phyloP scores from a whole-genome alignment of 495 filamentous ascomycete species.

The Aspergillus carlsbadensis region DNA sequence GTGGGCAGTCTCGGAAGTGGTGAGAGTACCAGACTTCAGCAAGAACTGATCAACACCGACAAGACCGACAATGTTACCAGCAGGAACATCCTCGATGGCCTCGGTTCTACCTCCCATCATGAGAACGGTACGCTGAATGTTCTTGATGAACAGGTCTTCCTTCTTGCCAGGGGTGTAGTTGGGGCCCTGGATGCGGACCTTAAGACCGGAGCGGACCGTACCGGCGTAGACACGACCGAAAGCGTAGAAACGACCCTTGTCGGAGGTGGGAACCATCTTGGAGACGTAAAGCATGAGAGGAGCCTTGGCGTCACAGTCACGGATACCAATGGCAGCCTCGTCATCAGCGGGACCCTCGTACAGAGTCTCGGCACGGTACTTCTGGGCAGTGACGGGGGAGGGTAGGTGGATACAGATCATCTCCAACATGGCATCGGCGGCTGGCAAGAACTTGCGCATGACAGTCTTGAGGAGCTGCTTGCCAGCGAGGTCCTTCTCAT shows the following conservation, averaged over 20 bases:
- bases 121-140: conserved; percentile 98
- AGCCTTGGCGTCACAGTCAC: conserved; percentile 95
- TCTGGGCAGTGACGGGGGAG: conserved; percentile 94
- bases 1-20: conserved; percentile 95
- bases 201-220: conserved; percentile 94
- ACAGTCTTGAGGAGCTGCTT: conserved; percentile 95
- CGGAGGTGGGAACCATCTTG: conserved; percentile 99
- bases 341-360: conserved; percentile 98
- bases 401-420: conserved; percentile 99
- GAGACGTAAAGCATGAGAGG: conserved; percentile 99
- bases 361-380: conserved; percentile 96
- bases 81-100: conserved; percentile 98
- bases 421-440: conserved; percentile 96
- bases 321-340: conserved; percentile 88
- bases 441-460: conserved; percentile 98
- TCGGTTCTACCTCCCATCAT: conserved; percentile 99
- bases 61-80: conserved; percentile 98
- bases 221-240: conserved; percentile 99
- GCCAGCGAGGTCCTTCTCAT: conserved; percentile 93
- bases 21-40: conserved; percentile 99
- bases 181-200: conserved; percentile 99
- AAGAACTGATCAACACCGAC: conserved; percentile 99
- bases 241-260: conserved; percentile 99
- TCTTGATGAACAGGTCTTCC: conserved; percentile 99
- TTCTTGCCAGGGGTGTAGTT: conserved; percentile 98